Evolutionary conservation across 2,329 filamentous ascomycete species (phyloP).

Genomic region (Aspergillus sp.): DNA sequence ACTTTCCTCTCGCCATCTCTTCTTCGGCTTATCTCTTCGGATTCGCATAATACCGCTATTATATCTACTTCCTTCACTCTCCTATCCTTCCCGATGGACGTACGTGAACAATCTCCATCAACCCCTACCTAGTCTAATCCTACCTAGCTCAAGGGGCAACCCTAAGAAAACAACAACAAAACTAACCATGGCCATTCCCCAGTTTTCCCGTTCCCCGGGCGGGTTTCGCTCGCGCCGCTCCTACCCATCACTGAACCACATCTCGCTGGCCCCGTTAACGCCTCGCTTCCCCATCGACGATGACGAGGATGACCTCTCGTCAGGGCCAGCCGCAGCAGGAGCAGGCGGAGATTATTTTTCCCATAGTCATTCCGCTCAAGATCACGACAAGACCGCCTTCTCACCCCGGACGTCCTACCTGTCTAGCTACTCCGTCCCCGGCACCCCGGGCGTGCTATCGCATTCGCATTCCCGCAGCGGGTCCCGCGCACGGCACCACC

Average conservation of each 20-base stretch:
- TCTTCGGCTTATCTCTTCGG: background rate
- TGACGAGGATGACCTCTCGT: slow-evolving; percentile 27
- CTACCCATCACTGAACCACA: slow-evolving; percentile 58
- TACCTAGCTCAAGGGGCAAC: background rate
- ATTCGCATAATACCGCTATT: background rate
- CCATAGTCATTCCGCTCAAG: slow-evolving; percentile 14
- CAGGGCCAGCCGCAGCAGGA: background rate
- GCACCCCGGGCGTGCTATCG: slow-evolving; percentile 44
- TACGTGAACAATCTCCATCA: slow-evolving; percentile 7
- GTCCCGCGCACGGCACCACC: slow-evolving; percentile 35
- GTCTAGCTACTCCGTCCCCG: slow-evolving; percentile 42
- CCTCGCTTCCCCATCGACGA: slow-evolving; percentile 54
- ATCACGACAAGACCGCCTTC: slow-evolving; percentile 8
- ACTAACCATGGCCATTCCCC: slow-evolving; percentile 16
- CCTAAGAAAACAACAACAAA: slow-evolving; percentile 1
- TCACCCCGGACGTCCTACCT: slow-evolving; percentile 39
- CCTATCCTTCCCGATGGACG: slow-evolving; percentile 21
- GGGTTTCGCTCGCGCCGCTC: slow-evolving; percentile 51
- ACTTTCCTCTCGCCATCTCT: background rate
- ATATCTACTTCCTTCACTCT: background rate
- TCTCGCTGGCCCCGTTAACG: slow-evolving; percentile 62
- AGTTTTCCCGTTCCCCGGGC: slow-evolving; percentile 26
- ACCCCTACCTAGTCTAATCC: background rate
- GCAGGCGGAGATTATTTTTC: slow-evolving; percentile 30
- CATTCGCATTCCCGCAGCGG: slow-evolving; percentile 42